Base-by-base conservation (phyloP, 805 yeast genomes). In the Candida namnaoensis region DNA sequence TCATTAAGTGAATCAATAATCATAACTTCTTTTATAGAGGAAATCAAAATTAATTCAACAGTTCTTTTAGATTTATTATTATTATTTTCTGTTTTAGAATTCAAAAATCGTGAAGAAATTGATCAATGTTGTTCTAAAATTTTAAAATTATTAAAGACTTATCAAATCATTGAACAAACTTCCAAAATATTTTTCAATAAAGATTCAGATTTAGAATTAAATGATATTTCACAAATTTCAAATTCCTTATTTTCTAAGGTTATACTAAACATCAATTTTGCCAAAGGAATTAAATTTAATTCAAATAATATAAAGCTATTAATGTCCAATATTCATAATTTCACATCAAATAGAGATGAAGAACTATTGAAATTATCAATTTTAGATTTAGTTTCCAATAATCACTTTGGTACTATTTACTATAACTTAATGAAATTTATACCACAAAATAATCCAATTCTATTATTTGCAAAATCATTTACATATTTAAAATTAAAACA, bases 51-150 rank as follows among this genome's bases (percentile, higher is more conserved):
- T 24, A 61, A 61, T 40, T 53, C 53, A 36, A 53, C 58, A 6
- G 51, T 65, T 25, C 47, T 63, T 27, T 50, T 61, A 39, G 59
- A 66, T 33, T 41, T 66, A 7, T 43, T 67, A 33, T 44, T 66
- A 33, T 44, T 64, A 11, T 54, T 68, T 30, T 53, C 65, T 10
- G 60, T 67, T 12, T 48, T 68, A 43, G 68, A 68, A 41, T 59
- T 68, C 41, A 65, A 65, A 37, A 56, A 56, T 28, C 49, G 59
- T 14, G 45, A 44, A 12, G 41, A 46, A 8, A 32, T 56, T 4
- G 46, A 44, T 15, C 30, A 38, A 1, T 41, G 47, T 10, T 43
- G 58, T 7, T 38, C 37, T 12, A 47, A 48, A 35, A 43, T 55
- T 10, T 34, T 57, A 9, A 37, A 42, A 15, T 32, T 48, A 10